Evolutionary conservation across 441 rosid genomes (phyloP).

Genomic region (Eruca vesicaria): DNA sequence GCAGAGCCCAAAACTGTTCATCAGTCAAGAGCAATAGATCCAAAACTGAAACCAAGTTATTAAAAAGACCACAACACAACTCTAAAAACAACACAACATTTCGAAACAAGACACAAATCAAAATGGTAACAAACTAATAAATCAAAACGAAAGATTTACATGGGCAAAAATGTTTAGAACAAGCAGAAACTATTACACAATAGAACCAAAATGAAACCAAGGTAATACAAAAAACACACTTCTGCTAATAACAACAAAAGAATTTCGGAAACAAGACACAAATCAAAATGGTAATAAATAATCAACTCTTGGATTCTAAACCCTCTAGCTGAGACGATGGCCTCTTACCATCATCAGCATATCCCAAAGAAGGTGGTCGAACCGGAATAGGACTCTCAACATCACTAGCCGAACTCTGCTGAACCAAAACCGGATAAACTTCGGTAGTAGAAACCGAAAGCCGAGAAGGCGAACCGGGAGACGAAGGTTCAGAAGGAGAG

Average conservation of each 20-base stretch:
- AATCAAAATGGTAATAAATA: background rate
- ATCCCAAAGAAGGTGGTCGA: constrained; percentile 31
- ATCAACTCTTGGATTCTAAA: background rate
- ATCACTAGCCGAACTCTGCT: constrained; percentile 32
- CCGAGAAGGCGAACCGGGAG: constrained; percentile 35
- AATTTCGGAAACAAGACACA: background rate
- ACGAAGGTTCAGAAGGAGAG: constrained; percentile 29
- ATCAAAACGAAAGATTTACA: background rate
- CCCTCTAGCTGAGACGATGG: constrained; percentile 23
- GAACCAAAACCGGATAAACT: constrained; percentile 31
- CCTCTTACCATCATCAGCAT: constrained; percentile 36
- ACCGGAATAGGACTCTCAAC: constrained; percentile 35
- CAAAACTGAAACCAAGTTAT: constrained; percentile 9
- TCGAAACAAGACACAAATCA: background rate
- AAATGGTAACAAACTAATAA: background rate
- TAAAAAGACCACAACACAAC: background rate
- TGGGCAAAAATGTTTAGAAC: background rate
- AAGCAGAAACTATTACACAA: background rate
- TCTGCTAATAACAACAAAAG: background rate
- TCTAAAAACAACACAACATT: background rate
- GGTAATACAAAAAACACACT: too few relatives aligned
- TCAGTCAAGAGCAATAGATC: background rate
- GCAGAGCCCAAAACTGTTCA: background rate
- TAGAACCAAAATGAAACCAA: too few relatives aligned
- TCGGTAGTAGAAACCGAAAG: constrained; percentile 30